A percentile compares a stretch with the other conserved stretches of the same genome.
These are phyloP conservation scores for Suhomyces pyralidae DNA, from an alignment of 805 yeast species.

Conservation along the genomic window DNA sequence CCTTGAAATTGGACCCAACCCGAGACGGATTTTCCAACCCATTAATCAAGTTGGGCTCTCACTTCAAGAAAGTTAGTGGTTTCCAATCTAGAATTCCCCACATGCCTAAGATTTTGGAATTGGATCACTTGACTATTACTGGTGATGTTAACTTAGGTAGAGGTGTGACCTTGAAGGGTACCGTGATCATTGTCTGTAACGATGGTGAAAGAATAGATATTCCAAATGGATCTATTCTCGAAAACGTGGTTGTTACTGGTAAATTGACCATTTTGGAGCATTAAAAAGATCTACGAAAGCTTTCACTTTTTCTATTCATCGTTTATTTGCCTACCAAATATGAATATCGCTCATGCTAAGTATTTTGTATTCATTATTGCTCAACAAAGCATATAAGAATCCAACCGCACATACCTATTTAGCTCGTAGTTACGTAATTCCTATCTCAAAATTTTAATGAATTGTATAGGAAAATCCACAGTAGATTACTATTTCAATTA, in stretches of 20 bases:
- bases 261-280: constrained; percentile 93
- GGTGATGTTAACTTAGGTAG: constrained; percentile 94
- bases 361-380: background rate
- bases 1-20: constrained; percentile 74
- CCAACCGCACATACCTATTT: background rate
- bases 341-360: background rate
- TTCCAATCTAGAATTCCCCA: constrained; percentile 89
- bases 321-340: background rate
- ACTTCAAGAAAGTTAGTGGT: constrained; percentile 91
- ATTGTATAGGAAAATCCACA: background rate
- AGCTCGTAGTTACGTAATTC: background rate
- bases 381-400: background rate
- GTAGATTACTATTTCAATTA: background rate
- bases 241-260: constrained; percentile 96
- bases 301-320: background rate
- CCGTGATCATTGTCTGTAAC: constrained; percentile 95
- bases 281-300: constrained; percentile 26
- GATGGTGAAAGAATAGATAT: constrained; percentile 96
- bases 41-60: constrained; percentile 91
- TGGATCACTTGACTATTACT: constrained; percentile 95
- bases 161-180: constrained; percentile 88
- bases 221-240: constrained; percentile 93
- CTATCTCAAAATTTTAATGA: background rate
- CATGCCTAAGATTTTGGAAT: constrained; percentile 93
- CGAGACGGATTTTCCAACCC: constrained; percentile 93